Conservation (phyloP, 1,139 yeast species). For the Yamadazyma aaseri region DNA sequence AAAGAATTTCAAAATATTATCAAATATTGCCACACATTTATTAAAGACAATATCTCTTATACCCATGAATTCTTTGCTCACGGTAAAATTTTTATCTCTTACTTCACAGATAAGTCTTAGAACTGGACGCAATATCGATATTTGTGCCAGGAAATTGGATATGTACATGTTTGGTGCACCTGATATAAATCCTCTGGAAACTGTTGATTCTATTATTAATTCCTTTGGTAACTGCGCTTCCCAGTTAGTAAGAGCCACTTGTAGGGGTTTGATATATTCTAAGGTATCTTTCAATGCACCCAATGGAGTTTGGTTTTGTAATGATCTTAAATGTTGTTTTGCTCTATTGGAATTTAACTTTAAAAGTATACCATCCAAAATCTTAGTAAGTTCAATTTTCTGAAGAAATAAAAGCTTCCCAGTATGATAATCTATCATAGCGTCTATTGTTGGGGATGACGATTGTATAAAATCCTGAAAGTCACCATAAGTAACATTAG, state of each 20-base stretch:
- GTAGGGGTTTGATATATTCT: slow-evolving; percentile 15
- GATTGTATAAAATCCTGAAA: slow-evolving; percentile 9
- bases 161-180: slow-evolving; percentile 17
- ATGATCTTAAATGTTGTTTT: slow-evolving; percentile 7
- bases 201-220: slow-evolving; percentile 13
- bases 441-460: slow-evolving; percentile 6
- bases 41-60: slow-evolving; percentile 15
- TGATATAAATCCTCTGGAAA: slow-evolving; percentile 15
- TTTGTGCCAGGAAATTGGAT: slow-evolving; percentile 15
- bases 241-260: slow-evolving; percentile 11
- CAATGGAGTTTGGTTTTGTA: slow-evolving; percentile 9
- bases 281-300: slow-evolving; percentile 9
- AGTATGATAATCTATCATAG: slow-evolving; percentile 10
- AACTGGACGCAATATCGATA: slow-evolving; percentile 14
- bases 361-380: slow-evolving; percentile 7
- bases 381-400: slow-evolving; percentile 12
- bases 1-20: slow-evolving; percentile 12
- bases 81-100: slow-evolving; percentile 8
- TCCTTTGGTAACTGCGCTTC: slow-evolving; percentile 13
- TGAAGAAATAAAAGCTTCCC: slow-evolving; percentile 14
- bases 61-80: slow-evolving; percentile 13
- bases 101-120: slow-evolving; percentile 8
- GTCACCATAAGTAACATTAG: slow-evolving; percentile 9
- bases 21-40: slow-evolving; percentile 12
- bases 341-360: slow-evolving; percentile 9